Evolutionary conservation across 75 land plant genomes (phyloP), one percentile per base, ranked within the genome.

Genomic region (Gnetum montanum): DNA sequence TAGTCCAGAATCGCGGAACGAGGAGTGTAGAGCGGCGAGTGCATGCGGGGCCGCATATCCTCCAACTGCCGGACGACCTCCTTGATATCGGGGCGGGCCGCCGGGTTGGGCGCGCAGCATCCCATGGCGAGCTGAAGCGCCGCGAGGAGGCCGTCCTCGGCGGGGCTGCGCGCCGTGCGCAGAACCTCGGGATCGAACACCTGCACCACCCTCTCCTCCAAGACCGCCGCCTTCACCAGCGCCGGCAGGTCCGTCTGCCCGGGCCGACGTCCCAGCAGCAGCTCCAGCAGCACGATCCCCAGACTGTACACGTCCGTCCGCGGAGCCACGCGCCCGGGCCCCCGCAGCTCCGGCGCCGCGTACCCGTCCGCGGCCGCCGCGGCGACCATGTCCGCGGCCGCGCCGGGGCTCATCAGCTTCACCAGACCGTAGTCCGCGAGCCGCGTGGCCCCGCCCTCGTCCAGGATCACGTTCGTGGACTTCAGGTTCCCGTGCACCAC

Each of bases 71-170:
- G 68, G 64, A 84, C 84, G 23, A 88, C 89, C 51, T 88, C 93
- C 45, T 65, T 74, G 74, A 88, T 88, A 49, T 79, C 75, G 13
- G 93, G 93, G 60, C 93, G 59, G 34, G 75, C 85, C 23, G 70
- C 41, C 37, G 82, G 65, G 40, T 75, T 78, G 6, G 93, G 93
- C 22, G 93, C 89, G 54, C 93, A 88, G 64, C 93, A 88, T 1
- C 93, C 93, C 93, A 88, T 88, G 26, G 93, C 93, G 34, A 88
- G 76, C 64, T 84, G 79, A 70, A 88, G 62, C 3, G 93, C 89
- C 37, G 84, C 89, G 48, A 88, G 77, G 31, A 88, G 58, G 6
- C 93, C 93, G 1, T 88, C 93, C 36, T 88, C 89, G 66, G 69
- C 63, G 7, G 93, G 77, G 51, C 71, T 88, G 38, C 85, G 62